Base-by-base conservation (phyloP, 768 basidiomycete species). In the Dentipellis fragilis region DNA sequence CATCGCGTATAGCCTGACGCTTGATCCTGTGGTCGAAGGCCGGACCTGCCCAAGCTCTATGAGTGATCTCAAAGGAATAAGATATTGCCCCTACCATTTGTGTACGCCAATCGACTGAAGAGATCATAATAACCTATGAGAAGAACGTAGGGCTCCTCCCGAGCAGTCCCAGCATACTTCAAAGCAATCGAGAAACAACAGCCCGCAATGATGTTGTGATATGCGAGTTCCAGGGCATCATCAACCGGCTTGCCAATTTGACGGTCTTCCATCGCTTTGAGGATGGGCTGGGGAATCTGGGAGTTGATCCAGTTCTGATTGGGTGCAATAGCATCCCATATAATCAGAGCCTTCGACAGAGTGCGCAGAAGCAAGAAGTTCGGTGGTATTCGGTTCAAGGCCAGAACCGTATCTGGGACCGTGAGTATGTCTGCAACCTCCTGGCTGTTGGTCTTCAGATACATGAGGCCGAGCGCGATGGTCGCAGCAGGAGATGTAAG, bases 81-180 rank as follows among this genome's bases (percentile, higher is more conserved):
- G 17, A 21, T 53, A 56, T 23, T 49, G 9, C 10, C 66, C 84
- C 62, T 57, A 90, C 91, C 80, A 59, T 77, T 82, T 10, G 80
- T 75, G 60, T 84, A 84, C 0, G 85, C 82, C 58, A 84, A 71
- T 29, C 84, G 77, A 49, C 82, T 87, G 64, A 93, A 87, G 29
- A 81, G 71, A 64, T 95, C 93, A 61, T 87, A 89, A 69, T 88
- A 85, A 55, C 79, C 76, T 57, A 93, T 84, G 54, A 97, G 77
- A 66, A 90, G 78, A 47, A 79, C 72, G 65, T 96, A 92, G 1
- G 94, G 95, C 60, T 93, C 85, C 57, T 93, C 87, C 17, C 88
- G 78, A 0, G 93, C 94, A 1, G 93, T 95, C 5, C 96, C 95
- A 3, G 95, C 95, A 63, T 84, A 96, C 67, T 95, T 97, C 57